Conservation (phyloP, 805 yeast genomes). For the Soucietia sequanensis region DNA sequence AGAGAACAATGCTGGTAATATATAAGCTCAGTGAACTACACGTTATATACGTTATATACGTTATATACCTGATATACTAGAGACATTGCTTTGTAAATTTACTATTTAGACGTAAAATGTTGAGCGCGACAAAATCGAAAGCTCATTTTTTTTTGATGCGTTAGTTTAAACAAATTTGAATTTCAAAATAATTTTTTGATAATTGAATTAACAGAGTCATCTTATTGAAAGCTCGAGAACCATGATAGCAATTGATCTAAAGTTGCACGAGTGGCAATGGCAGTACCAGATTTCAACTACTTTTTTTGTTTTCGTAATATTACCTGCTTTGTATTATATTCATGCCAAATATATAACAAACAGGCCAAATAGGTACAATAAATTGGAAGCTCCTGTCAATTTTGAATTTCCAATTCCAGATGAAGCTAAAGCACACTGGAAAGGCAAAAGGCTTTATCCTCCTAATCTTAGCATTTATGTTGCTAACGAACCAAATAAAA, state of each 20-base stretch:
- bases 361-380: slow-evolving; percentile 39
- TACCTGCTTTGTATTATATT: slow-evolving; percentile 34
- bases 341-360: slow-evolving; percentile 36
- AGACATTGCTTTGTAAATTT: no score
- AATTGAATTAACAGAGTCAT: slow-evolving; percentile 26
- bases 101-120: no score
- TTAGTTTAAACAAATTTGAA: slow-evolving; percentile 2
- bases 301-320: slow-evolving; percentile 38
- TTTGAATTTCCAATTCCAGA: slow-evolving; percentile 62
- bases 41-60: no score
- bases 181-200: no score
- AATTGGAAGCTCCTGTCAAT: slow-evolving; percentile 44
- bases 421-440: slow-evolving; percentile 88
- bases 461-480: slow-evolving; percentile 52
- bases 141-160: no score
- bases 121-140: not conserved
- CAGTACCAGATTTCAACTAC: slow-evolving; percentile 46
- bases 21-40: no score
- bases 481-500: slow-evolving; percentile 60
- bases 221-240: not conserved
- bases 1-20: no score
- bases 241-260: slow-evolving; percentile 46
- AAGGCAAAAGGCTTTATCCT: slow-evolving; percentile 74
- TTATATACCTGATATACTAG: no score
- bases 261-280: slow-evolving; percentile 40